phyloP scores from a whole-genome alignment of 225 moss, liverwort and hornwort species.

The Anthoceros angustus region DNA sequence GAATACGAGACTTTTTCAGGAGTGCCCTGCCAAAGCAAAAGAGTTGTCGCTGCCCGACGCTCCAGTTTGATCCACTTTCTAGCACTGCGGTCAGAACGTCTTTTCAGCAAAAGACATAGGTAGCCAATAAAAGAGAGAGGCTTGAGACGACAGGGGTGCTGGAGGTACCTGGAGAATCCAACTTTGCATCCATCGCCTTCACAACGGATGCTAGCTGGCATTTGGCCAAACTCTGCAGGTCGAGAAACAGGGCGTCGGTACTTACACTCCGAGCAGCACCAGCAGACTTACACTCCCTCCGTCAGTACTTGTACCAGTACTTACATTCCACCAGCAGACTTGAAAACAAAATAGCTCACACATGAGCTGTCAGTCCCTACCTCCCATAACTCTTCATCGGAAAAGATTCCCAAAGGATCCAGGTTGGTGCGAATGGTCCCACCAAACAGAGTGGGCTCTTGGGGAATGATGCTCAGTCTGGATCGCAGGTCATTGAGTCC shows the following conservation, averaged over 20 bases:
- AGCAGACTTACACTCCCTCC: not conserved
- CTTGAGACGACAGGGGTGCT: not conserved
- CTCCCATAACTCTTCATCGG: slow-evolving; percentile 62
- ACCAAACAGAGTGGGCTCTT: slow-evolving; percentile 74
- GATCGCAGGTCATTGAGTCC: slow-evolving; percentile 78
- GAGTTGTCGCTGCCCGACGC: slow-evolving; percentile 81
- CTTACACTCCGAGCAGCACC: not conserved
- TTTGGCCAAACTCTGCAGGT: slow-evolving; percentile 34
- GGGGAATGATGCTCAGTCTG: slow-evolving; percentile 75
- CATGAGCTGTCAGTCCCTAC: slow-evolving; percentile 12
- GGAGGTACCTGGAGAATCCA: slow-evolving; percentile 17
- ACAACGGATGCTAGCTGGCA: slow-evolving; percentile 35
- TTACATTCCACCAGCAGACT: not conserved
- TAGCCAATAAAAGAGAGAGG: not conserved
- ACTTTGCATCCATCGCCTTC: slow-evolving; percentile 8
- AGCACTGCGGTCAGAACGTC: slow-evolving; percentile 22
- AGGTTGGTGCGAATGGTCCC: slow-evolving; percentile 77
- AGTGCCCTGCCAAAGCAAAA: slow-evolving; percentile 81
- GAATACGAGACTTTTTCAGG: slow-evolving; percentile 44
- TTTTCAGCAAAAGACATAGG: not conserved
- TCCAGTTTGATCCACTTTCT: slow-evolving; percentile 80
- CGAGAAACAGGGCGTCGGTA: not conserved
- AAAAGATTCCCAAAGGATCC: slow-evolving; percentile 40
- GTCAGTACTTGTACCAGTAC: not conserved
- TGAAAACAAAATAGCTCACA: not conserved